These are phyloP conservation scores for Daldinia grandis DNA, from an alignment of 495 filamentous ascomycete species.

Conservation along the genomic window DNA sequence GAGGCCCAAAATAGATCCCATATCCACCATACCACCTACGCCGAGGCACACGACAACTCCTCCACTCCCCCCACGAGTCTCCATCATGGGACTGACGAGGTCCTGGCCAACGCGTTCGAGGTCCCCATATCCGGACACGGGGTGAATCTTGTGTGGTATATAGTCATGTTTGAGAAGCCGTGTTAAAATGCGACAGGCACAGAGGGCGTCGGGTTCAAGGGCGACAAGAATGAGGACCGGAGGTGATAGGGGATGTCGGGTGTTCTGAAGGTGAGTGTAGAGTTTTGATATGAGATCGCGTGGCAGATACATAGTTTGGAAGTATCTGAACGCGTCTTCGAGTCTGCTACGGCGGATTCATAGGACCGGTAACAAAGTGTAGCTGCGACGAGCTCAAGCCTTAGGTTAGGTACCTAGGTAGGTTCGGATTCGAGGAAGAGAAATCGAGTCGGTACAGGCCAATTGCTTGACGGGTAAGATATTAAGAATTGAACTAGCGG, in stretches of 20 bases:
- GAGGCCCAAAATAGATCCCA: slow-evolving; percentile 76
- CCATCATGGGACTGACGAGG: slow-evolving; percentile 82
- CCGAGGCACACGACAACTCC: slow-evolving; percentile 92
- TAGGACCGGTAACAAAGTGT: slow-evolving; percentile 39
- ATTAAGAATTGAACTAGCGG: slow-evolving; percentile 6
- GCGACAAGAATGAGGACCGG: slow-evolving; percentile 93
- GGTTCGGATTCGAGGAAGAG: slow-evolving; percentile 1
- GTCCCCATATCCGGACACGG: slow-evolving; percentile 91
- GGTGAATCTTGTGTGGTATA: slow-evolving; percentile 97
- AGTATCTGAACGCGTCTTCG: slow-evolving; percentile 48
- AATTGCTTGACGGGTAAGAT: slow-evolving; percentile 6
- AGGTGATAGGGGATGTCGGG: slow-evolving; percentile 82
- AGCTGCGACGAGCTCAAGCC: not conserved
- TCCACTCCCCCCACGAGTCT: slow-evolving; percentile 77
- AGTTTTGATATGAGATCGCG: slow-evolving; percentile 86
- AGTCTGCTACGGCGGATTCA: slow-evolving; percentile 45
- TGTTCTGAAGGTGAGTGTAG: slow-evolving; percentile 84
- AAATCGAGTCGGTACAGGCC: not conserved
- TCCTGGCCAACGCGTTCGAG: slow-evolving; percentile 78
- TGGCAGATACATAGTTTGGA: slow-evolving; percentile 87
- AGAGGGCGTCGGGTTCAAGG: slow-evolving; percentile 94
- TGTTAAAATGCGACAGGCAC: slow-evolving; percentile 93
- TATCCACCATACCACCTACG: slow-evolving; percentile 87
- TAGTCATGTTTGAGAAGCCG: slow-evolving; percentile 93
- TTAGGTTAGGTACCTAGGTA: not conserved